Conservation (phyloP, 129 eudicot species). For the Saposhnikovia divaricata region DNA sequence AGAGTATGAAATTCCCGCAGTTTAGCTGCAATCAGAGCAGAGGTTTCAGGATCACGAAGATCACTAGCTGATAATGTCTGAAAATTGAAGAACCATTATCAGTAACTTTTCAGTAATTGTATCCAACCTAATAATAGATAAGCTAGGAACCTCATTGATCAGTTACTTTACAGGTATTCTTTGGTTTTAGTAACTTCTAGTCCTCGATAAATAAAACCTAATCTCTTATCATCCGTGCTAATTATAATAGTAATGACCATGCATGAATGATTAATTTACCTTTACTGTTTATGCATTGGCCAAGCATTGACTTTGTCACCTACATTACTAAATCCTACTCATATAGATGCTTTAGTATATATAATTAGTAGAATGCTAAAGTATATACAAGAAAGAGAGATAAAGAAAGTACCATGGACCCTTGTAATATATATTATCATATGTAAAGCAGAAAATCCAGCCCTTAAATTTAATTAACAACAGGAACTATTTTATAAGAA, state of each 20-base stretch:
- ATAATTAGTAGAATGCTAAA: not conserved
- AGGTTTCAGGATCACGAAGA: conserved; percentile 70
- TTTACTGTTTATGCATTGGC: not conserved
- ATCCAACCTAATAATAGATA: not conserved
- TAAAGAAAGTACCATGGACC: not conserved
- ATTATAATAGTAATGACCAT: not conserved
- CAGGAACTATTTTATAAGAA: not conserved
- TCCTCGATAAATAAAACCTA: not conserved
- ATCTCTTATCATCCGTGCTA: not conserved
- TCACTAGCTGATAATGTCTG: conserved; percentile 83
- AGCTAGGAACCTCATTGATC: not conserved
- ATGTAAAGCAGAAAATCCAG: not conserved
- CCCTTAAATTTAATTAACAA: not conserved
- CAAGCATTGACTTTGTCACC: not conserved
- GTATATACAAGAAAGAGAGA: not conserved
- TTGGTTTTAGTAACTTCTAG: not conserved
- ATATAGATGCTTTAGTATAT: conserved; percentile 6
- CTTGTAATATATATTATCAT: not conserved
- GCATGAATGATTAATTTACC: not conserved
- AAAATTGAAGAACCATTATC: conserved; percentile 13
- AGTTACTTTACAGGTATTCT: not conserved
- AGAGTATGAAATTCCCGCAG: conserved; percentile 78
- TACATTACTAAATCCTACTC: not conserved
- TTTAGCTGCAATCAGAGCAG: conserved; percentile 66
- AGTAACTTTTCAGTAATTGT: conserved; percentile 3